Evolutionary conservation across 2,329 filamentous ascomycete species (phyloP).

Genomic region (Xylaria sp.): DNA sequence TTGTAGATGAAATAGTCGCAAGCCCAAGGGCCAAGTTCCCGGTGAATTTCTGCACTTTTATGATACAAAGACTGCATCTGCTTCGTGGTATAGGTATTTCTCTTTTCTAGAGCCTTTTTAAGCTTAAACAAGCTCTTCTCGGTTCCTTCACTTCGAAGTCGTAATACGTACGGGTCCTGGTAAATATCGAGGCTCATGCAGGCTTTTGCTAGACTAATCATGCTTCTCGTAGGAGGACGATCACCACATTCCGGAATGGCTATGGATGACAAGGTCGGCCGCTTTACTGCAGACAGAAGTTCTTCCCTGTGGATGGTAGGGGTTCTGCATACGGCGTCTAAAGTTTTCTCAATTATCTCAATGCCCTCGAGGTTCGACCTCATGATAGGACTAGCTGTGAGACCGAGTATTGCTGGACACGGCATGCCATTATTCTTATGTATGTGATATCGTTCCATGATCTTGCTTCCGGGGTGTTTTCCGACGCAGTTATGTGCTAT

Average conservation of each 20-base stretch:
- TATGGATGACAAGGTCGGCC: constrained; percentile 63
- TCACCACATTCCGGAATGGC: constrained; percentile 15
- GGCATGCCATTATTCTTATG: constrained; percentile 51
- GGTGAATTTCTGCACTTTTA: constrained; percentile 61
- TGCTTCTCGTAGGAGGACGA: constrained; percentile 47
- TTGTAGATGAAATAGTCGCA: constrained; percentile 71
- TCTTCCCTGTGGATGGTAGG: constrained; percentile 76
- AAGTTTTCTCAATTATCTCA: constrained; percentile 71
- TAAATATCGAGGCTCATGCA: constrained; percentile 62
- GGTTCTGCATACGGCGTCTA: constrained; percentile 75
- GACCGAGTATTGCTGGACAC: constrained; percentile 76
- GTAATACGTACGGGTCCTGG: constrained; percentile 69
- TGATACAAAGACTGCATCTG: constrained; percentile 66
- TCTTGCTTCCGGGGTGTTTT: constrained; percentile 71
- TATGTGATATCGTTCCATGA: constrained; percentile 78
- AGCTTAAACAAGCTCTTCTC: constrained; percentile 55
- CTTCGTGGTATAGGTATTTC: constrained; percentile 62
- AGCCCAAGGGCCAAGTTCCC: constrained; percentile 74
- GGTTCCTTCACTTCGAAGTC: constrained; percentile 56
- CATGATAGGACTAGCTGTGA: constrained; percentile 83
- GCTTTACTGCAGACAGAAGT: constrained; percentile 73
- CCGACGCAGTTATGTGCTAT: constrained; percentile 78
- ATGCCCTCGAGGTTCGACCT: constrained; percentile 66
- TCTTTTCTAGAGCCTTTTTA: constrained; percentile 52
- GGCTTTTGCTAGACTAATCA: constrained; percentile 57